A percentile compares a stretch with the other conserved stretches of the same genome.
Evolutionary conservation across 805 yeast species (phyloP).

Genomic region (Lipomyces orientalis): DNA sequence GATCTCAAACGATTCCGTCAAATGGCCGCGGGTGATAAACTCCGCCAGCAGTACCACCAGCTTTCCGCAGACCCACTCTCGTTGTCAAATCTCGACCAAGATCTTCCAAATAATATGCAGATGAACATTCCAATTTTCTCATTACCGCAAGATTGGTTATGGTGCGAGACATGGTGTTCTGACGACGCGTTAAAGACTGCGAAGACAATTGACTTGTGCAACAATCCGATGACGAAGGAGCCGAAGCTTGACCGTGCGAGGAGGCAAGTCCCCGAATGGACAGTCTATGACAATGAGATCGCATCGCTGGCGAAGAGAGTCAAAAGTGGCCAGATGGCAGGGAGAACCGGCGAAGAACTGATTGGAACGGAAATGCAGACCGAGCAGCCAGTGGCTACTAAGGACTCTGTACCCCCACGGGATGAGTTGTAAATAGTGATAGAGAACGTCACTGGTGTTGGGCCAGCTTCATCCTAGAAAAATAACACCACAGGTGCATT

Average conservation of each 20-base stretch:
- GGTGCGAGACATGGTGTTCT: slow-evolving; percentile 95
- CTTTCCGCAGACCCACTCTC: slow-evolving; percentile 81
- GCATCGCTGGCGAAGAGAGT: slow-evolving; percentile 41
- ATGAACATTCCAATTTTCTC: slow-evolving; percentile 67
- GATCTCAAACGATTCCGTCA: slow-evolving; percentile 72
- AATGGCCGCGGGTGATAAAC: slow-evolving; percentile 73
- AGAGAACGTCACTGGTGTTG: neutral
- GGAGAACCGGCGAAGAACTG: slow-evolving; percentile 10
- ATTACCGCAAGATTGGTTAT: slow-evolving; percentile 81
- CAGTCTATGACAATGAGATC: slow-evolving; percentile 63
- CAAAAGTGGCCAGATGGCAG: slow-evolving; percentile 28
- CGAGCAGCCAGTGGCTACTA: slow-evolving; percentile 2
- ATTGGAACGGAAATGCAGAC: slow-evolving; percentile 1
- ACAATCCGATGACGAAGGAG: slow-evolving; percentile 82
- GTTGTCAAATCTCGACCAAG: slow-evolving; percentile 85
- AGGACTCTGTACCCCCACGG: neutral
- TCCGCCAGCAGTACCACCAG: slow-evolving; percentile 84
- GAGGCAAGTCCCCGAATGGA: slow-evolving; percentile 82
- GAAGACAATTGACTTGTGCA: slow-evolving; percentile 81
- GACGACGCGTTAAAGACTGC: slow-evolving; percentile 66
- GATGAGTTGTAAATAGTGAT: slow-evolving; percentile 13
- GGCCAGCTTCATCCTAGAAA: too few relatives aligned
- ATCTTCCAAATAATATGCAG: slow-evolving; percentile 89
- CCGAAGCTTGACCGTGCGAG: slow-evolving; percentile 76
- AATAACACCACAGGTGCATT: neutral